A percentile compares a stretch with the other conserved stretches of the same genome.
phyloP scores from a whole-genome alignment of 2,329 filamentous ascomycete genomes.

The Diaporthe sp. region DNA sequence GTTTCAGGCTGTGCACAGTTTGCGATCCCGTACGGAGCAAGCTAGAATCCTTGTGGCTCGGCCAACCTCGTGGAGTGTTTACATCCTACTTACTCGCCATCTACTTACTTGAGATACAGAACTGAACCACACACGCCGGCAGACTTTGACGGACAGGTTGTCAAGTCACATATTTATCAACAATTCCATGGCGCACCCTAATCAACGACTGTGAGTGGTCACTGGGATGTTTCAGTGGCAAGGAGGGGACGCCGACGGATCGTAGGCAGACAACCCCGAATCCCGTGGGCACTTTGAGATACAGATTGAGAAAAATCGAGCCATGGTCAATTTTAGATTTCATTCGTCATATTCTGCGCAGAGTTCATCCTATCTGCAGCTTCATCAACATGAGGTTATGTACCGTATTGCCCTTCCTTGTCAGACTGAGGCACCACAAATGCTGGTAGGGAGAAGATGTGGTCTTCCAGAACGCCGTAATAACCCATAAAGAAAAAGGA shows the following conservation, averaged over 20 bases:
- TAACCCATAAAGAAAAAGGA: not conserved
- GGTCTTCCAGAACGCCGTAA: slow-evolving; percentile 28
- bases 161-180: not conserved
- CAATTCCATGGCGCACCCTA: not conserved
- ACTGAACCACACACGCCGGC: not conserved
- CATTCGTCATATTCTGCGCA: not conserved
- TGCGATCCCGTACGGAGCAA: not conserved
- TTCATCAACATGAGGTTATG: slow-evolving; percentile 23
- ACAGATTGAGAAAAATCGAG: not conserved
- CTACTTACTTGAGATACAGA: no score
- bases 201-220: not conserved
- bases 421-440: slow-evolving; percentile 5
- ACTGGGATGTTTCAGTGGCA: not conserved
- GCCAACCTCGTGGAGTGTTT: not conserved
- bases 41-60: not conserved
- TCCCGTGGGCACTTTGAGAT: not conserved
- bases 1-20: not conserved
- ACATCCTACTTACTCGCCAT: not conserved
- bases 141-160: not conserved
- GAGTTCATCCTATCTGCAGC: slow-evolving; percentile 3
- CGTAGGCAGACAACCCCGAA: not conserved
- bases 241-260: not conserved
- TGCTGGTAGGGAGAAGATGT: slow-evolving; percentile 4
- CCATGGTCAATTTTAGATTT: not conserved
- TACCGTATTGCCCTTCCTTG: not conserved